phyloP scores from a whole-genome alignment of 176 grass and related monocot species.

The Leersia perrieri region DNA sequence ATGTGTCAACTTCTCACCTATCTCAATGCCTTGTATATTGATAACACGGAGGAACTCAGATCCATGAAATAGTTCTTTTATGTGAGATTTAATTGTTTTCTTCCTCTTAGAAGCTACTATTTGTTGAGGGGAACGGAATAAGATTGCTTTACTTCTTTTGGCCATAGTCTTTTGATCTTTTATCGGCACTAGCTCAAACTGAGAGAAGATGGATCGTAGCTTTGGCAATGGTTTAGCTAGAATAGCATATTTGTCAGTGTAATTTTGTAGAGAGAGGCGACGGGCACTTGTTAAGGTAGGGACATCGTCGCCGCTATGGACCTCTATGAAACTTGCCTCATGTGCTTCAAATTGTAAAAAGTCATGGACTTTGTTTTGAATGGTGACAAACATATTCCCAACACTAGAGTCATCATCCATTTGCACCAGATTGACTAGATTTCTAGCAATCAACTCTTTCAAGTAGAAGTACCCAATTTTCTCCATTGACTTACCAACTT shows the following conservation, averaged over 20 bases:
- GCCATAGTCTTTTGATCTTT: background rate
- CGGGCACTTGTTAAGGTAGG: conserved; percentile 28
- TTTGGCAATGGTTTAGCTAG: conserved; percentile 17
- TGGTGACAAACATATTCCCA: background rate
- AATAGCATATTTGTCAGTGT: conserved; percentile 34
- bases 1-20: background rate
- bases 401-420: background rate
- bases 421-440: conserved; percentile 1
- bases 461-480: conserved; percentile 28
- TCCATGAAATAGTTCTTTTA: background rate
- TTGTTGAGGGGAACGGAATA: background rate
- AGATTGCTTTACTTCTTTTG: background rate
- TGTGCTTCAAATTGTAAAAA: conserved; percentile 41
- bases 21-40: conserved; percentile 1
- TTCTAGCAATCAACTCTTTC: conserved; percentile 33
- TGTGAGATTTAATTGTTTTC: background rate
- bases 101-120: background rate
- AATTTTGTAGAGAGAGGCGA: conserved; percentile 37
- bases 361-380: conserved; percentile 39
- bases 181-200: conserved; percentile 12
- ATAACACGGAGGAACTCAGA: conserved; percentile 33
- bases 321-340: conserved; percentile 35
- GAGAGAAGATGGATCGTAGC: conserved; percentile 39
- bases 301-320: conserved; percentile 6
- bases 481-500: conserved; percentile 26